phyloP scores from a whole-genome alignment of 2,329 filamentous ascomycete genomes.

The Zalaria obscura region DNA sequence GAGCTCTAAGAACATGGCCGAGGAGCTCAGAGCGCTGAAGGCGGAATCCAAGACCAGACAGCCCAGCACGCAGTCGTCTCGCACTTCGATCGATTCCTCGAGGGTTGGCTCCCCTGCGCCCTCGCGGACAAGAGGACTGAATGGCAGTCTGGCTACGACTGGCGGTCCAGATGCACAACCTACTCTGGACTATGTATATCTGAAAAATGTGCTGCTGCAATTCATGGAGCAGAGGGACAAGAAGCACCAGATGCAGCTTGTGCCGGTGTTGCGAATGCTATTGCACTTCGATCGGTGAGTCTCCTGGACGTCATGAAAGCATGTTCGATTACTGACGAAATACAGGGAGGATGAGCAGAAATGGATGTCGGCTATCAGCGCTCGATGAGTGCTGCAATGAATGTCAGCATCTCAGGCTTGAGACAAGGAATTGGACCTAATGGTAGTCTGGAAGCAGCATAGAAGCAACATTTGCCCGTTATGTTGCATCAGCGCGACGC shows the following conservation, averaged over 20 bases:
- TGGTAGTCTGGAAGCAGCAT: no score
- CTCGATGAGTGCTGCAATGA: no score
- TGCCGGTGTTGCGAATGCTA: slow-evolving; percentile 64
- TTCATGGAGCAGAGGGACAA: slow-evolving; percentile 72
- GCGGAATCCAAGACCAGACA: slow-evolving; percentile 20
- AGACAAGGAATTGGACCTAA: no score
- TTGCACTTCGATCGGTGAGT: slow-evolving; percentile 64
- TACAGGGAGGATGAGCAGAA: slow-evolving; percentile 64
- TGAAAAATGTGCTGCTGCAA: slow-evolving; percentile 70
- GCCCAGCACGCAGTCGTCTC: slow-evolving; percentile 36
- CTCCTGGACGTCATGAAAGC: neutral
- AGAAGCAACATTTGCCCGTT: no score
- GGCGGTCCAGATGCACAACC: slow-evolving; percentile 4
- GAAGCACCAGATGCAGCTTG: slow-evolving; percentile 58
- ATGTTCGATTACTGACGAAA: slow-evolving; percentile 10
- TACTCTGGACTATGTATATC: slow-evolving; percentile 48
- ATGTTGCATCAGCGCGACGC: no score
- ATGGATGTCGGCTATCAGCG: slow-evolving; percentile 59
- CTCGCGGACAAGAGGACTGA: slow-evolving; percentile 14
- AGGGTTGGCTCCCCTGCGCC: slow-evolving; percentile 33
- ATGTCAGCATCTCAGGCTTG: no score
- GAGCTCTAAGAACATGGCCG: slow-evolving; percentile 44
- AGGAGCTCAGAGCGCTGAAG: slow-evolving; percentile 41
- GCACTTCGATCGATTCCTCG: slow-evolving; percentile 45
- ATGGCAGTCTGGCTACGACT: slow-evolving; percentile 12